A percentile compares a stretch with the other conserved stretches of the same genome.
These are phyloP conservation scores for Castanea crenata DNA, from an alignment of 306 rosid genomes.

Conservation along the genomic window DNA sequence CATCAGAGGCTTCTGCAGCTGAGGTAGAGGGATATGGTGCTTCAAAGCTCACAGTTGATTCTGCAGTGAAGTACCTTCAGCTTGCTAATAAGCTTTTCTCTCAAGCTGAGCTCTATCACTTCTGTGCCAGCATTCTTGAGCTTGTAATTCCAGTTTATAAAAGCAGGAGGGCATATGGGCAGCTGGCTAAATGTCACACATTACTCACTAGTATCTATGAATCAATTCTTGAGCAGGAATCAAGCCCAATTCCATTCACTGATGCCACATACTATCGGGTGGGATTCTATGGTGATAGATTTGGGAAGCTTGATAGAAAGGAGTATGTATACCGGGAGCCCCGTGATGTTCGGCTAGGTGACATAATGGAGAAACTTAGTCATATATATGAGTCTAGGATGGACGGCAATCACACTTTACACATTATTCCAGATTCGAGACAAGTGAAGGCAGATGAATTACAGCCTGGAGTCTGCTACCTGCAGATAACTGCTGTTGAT, in stretches of 20 bases:
- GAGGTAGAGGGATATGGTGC: slow-evolving; percentile 99
- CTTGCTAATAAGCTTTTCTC: slow-evolving; percentile 97
- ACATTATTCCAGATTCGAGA: slow-evolving; percentile 90
- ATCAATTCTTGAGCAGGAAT: slow-evolving; percentile 94
- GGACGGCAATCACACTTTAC: slow-evolving; percentile 88
- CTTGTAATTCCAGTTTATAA: slow-evolving; percentile 94
- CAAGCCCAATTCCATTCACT: slow-evolving; percentile 93
- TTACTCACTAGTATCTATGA: slow-evolving; percentile 80
- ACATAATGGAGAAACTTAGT: slow-evolving; percentile 98
- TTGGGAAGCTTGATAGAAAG: slow-evolving; percentile 80
- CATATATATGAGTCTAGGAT: slow-evolving; percentile 86
- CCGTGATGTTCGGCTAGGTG: slow-evolving; percentile 92
- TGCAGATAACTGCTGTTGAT: slow-evolving; percentile 97
- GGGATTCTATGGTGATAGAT: slow-evolving; percentile 88
- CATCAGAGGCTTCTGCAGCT: slow-evolving; percentile 96
- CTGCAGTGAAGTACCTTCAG: slow-evolving; percentile 95
- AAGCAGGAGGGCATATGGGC: slow-evolving; percentile 91
- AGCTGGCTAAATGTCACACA: slow-evolving; percentile 90
- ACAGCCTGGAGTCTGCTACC: slow-evolving; percentile 92
- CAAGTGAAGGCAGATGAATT: slow-evolving; percentile 96
- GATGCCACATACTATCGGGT: slow-evolving; percentile 97
- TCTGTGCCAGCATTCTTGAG: slow-evolving; percentile 95
- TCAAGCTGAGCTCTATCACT: slow-evolving; percentile 96
- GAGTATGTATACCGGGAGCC: slow-evolving; percentile 93
- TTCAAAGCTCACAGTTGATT: slow-evolving; percentile 89